Percentiles rank a stretch among this genome's conserved stretches.
Evolutionary conservation across 176 grass and related monocot species (phyloP).

Genomic region (Musa itinerans): DNA sequence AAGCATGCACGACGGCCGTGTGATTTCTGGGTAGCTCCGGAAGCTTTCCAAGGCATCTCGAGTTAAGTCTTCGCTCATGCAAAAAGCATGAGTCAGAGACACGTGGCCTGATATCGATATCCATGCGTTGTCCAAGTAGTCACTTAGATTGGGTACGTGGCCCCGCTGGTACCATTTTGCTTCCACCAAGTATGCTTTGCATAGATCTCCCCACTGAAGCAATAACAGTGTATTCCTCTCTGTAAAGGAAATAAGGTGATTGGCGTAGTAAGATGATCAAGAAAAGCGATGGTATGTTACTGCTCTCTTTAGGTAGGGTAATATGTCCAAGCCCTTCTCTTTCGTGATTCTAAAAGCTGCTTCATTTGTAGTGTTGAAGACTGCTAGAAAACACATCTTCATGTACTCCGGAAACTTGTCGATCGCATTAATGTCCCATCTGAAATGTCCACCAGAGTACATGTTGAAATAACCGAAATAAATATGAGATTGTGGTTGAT

Average conservation of each 20-base stretch:
- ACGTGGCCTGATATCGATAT: constrained; percentile 2
- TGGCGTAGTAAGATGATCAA: not conserved
- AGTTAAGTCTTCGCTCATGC: not conserved
- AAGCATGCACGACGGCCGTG: constrained; percentile 6
- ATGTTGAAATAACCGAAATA: too few species aligned
- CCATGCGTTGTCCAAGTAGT: constrained; percentile 23
- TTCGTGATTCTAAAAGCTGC: not conserved
- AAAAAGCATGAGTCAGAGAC: not conserved
- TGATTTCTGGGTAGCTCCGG: constrained; percentile 3
- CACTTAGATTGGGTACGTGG: constrained; percentile 15
- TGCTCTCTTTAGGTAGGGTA: constrained; percentile 18
- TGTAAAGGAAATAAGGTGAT: too few species aligned
- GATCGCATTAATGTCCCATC: constrained; percentile 18
- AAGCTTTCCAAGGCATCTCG: constrained; percentile 14
- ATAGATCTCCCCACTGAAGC: constrained; percentile 27
- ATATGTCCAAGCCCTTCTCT: constrained; percentile 8
- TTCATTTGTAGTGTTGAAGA: constrained; percentile 17
- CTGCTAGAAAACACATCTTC: constrained; percentile 14
- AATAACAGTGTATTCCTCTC: not conserved
- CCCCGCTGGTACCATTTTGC: constrained; percentile 26
- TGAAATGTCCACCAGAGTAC: not conserved
- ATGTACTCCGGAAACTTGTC: constrained; percentile 16
- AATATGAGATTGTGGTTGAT: not conserved
- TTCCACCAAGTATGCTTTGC: constrained; percentile 24
- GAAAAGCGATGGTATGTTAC: not conserved